Base-by-base conservation (phyloP, 73 alveolate genomes). In the Urostyla sp. region DNA sequence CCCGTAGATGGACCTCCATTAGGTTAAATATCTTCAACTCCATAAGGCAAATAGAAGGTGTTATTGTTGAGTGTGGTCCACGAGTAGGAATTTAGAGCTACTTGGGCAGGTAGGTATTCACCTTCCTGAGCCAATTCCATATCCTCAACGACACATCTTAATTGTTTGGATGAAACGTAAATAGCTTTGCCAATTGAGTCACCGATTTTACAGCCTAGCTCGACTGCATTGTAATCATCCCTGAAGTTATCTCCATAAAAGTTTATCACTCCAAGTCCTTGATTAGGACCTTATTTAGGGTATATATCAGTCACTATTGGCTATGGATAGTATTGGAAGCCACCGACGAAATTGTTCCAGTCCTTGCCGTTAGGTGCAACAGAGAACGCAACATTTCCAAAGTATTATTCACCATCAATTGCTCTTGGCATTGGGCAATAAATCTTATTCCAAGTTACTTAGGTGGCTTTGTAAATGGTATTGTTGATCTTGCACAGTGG, bases 1-100 rank as follows among this genome's bases (percentile, higher is more conserved):
- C 98, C 94, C 38, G 87, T 75, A 6, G 83, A 87, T 31, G 99
- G 99, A 13, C 99, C 99, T 66, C 97, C 84, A 54, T 84, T 90
- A 10, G 99, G 99, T 6, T 87, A 30, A 32, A 90, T 89, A 50
- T 87, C 91, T 27, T 87, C 85, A 23, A 94, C 61, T 6, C 97
- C 95, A 75, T 94, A 94, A 24, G 96, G 95, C 38, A 79, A 72
- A 46, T 78, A 73, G 76, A 49, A 49, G 6, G 94, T 87, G 58
- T 80, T 82, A 30, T 88, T 88, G 77, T 83, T 86, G 45, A 89
- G 21, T 43, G 27, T 53, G n/a, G 98, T 89, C 90, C 88, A 94
- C 40, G 96, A 82, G 21, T 87, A 89, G 16, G 90, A 88, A 54
- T 92, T 94, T 35, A 92, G 80, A 6, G 98, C 96, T 13, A 94